Base-by-base conservation (phyloP, 805 yeast genomes). In the Saccharomycopsis capsularis region DNA sequence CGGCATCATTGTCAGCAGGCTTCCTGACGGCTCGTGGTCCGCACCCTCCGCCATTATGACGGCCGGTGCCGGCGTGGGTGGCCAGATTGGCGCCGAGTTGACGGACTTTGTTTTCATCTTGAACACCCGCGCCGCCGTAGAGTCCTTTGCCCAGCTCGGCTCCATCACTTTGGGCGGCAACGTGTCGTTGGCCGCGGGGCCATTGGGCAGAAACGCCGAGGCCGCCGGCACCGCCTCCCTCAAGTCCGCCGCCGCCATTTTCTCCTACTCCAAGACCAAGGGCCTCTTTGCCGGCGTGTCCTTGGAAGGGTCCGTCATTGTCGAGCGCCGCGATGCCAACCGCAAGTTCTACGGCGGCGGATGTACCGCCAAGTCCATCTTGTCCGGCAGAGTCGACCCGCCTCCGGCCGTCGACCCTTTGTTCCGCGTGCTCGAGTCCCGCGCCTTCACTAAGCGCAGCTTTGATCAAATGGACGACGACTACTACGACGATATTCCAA, bases 61-160 rank as follows among this genome's bases (percentile, higher is more conserved):
- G 21, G 98, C 95, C 2, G 99, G 98, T 59, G 98, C 97, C 3
- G 98, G 99, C 60, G 97, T 93, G 4, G 99, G 99, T 52, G 99
- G 99, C 40, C 95, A 89, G 69, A 78, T 93, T 56, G 99, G 99
- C 38, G 90, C 96, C 6, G 99, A 91, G 64, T 70, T 91, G 60
- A 91, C 99, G 1, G 98, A 91, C 69, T 91, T 91, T 62, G 96
- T 91, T 25, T 91, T 91, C 63, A 90, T 93, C 52, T 74, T 91
- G 56, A 91, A 93, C 68, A 79, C 85, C 13, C 74, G 78, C 45
- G 78, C 89, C 2, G 98, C 99, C 2, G 99, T 91, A 42, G 87
- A 85, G 54, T 81, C 96, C 9, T 91, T 91, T 67, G 88, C 97
- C 13, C 96, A 89, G 63, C 78, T 83, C 56, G 99, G 99, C 3